Evolutionary conservation across 352 stramenopile species (phyloP).

Genomic region (Phytophthora niederhauseri): DNA sequence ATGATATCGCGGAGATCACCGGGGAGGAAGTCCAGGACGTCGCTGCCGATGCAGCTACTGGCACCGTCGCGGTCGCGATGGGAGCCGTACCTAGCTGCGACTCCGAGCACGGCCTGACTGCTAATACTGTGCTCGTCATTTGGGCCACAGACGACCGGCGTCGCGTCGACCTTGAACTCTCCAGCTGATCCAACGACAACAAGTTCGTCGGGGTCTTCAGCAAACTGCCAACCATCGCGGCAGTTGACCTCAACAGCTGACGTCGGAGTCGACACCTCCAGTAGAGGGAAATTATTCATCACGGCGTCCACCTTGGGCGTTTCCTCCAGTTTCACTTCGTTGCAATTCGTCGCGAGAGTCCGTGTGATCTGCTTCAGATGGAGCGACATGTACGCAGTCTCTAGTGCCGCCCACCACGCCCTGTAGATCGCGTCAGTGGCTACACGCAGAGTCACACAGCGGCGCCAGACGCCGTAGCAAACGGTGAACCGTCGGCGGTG

Average conservation of each 20-base stretch:
- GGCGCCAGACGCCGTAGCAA: slow-evolving; percentile 10
- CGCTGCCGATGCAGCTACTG: slow-evolving; percentile 10
- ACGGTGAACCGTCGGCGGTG: slow-evolving; percentile 10
- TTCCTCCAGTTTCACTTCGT: neutral
- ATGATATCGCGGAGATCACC: slow-evolving; percentile 6
- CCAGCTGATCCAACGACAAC: neutral
- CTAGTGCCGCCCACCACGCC: slow-evolving; percentile 19
- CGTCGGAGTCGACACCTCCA: neutral
- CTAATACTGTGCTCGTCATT: slow-evolving; percentile 1
- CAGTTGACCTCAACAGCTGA: neutral
- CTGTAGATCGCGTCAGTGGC: slow-evolving; percentile 15
- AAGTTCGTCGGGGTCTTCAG: slow-evolving; percentile 9
- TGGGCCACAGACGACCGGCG: neutral
- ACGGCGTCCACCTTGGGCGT: neutral
- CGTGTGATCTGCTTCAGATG: slow-evolving; percentile 9
- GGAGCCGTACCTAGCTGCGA: neutral
- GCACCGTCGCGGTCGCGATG: neutral
- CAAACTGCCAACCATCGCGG: slow-evolving; percentile 6
- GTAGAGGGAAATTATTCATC: slow-evolving; percentile 7
- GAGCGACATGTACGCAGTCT: slow-evolving; percentile 18
- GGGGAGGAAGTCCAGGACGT: slow-evolving; percentile 3
- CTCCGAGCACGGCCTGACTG: neutral
- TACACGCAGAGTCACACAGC: slow-evolving; percentile 13
- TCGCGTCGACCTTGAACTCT: neutral
- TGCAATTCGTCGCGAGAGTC: slow-evolving; percentile 4